A percentile compares a stretch with the other conserved stretches of the same genome.
Evolutionary conservation across 805 yeast species (phyloP).

Genomic region (Helenozyma baotianmanensis): DNA sequence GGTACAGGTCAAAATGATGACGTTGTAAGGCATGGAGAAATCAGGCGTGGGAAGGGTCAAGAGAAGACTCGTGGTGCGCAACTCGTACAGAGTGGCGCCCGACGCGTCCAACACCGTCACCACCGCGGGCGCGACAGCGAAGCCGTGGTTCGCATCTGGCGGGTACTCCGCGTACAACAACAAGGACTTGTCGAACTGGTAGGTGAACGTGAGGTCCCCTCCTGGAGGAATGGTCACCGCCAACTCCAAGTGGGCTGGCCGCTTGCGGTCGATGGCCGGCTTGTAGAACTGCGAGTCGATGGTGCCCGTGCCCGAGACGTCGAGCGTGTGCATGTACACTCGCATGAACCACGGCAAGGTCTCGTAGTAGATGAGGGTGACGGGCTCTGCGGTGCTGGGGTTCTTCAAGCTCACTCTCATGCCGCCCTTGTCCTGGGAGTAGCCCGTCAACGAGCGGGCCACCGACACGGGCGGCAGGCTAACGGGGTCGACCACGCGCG

Average conservation of each 20-base stretch:
- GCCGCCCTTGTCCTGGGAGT: slow-evolving; percentile 89
- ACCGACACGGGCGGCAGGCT: slow-evolving; percentile 61
- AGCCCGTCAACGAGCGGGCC: slow-evolving; percentile 85
- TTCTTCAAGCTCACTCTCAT: slow-evolving; percentile 75
- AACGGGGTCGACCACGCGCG: slow-evolving; percentile 35
- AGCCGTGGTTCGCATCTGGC: slow-evolving; percentile 99
- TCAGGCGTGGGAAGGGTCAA: slow-evolving; percentile 93
- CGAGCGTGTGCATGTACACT: slow-evolving; percentile 68
- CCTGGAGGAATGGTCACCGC: slow-evolving; percentile 59
- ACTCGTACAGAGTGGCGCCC: slow-evolving; percentile 35
- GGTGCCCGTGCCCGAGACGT: slow-evolving; percentile 23
- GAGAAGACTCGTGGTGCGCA: slow-evolving; percentile 83
- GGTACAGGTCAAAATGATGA: slow-evolving; percentile 88
- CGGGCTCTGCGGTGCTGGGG: slow-evolving; percentile 43
- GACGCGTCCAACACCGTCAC: slow-evolving; percentile 46
- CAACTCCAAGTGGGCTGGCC: slow-evolving; percentile 82
- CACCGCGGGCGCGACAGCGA: slow-evolving; percentile 89
- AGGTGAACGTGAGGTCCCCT: slow-evolving; percentile 56
- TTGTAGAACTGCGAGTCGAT: slow-evolving; percentile 55
- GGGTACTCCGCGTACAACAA: slow-evolving; percentile 88
- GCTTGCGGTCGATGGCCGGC: slow-evolving; percentile 74
- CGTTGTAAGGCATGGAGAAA: slow-evolving; percentile 98
- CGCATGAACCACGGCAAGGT: slow-evolving; percentile 92
- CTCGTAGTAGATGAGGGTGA: slow-evolving; percentile 64
- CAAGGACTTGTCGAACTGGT: slow-evolving; percentile 83